Evolutionary conservation across 192 early-diverging fungal genomes (phyloP).

Genomic region (Spizellomyces sp.): DNA sequence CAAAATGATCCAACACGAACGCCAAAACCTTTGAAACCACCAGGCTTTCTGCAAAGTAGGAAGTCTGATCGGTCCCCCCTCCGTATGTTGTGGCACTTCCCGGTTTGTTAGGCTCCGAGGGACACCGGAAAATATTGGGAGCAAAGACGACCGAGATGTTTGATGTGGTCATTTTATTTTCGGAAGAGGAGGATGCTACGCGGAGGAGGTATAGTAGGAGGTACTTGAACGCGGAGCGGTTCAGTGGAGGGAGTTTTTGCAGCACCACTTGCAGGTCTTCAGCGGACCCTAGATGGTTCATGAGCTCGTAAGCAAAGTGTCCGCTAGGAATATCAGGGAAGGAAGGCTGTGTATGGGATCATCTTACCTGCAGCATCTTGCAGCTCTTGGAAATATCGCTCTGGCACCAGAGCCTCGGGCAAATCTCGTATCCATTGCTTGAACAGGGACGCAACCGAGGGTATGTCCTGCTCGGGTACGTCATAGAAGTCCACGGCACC

Average conservation of each 20-base stretch:
- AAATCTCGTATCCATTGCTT: conserved; percentile 54
- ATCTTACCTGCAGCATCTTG: no score
- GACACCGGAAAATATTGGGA: conserved; percentile 82
- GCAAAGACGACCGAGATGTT: conserved; percentile 95
- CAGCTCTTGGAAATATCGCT: background rate
- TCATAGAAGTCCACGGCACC: conserved; percentile 31
- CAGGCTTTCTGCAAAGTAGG: conserved; percentile 35
- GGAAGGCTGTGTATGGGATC: no score
- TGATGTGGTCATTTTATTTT: conserved; percentile 75
- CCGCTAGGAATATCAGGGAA: no score
- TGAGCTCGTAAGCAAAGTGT: no score
- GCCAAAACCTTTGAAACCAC: conserved; percentile 36
- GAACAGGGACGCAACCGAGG: conserved; percentile 40
- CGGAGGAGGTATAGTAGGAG: conserved; percentile 31
- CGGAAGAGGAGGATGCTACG: conserved; percentile 19
- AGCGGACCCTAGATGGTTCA: conserved; percentile 15
- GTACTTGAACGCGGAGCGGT: conserved; percentile 32
- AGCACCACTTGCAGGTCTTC: conserved; percentile 24
- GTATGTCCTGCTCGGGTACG: conserved; percentile 27
- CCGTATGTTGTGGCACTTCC: conserved; percentile 1
- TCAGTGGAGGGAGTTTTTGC: conserved; percentile 21
- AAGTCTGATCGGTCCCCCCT: conserved; percentile 27
- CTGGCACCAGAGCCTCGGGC: conserved; percentile 42
- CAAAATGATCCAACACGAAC: conserved; percentile 33
- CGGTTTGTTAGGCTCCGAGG: conserved; percentile 37